These are phyloP conservation scores for Auriscalpium vulgare DNA, from an alignment of 768 basidiomycete species.

Conservation along the genomic window DNA sequence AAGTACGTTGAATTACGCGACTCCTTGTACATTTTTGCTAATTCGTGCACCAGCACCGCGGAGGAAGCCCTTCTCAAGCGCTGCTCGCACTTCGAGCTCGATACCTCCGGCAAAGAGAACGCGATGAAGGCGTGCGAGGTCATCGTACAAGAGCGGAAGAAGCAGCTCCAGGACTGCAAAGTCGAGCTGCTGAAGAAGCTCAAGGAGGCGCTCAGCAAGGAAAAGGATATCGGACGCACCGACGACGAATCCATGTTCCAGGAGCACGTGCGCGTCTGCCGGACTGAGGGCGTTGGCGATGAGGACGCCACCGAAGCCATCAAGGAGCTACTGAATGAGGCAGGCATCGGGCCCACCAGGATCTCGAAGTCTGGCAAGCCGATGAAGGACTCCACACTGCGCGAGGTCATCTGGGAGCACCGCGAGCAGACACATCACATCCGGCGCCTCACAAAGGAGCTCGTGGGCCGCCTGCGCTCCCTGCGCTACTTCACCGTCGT, in stretches of 20 bases:
- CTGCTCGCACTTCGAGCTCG: constrained; percentile 90
- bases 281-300: constrained; percentile 70
- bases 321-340: constrained; percentile 50
- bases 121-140: constrained; percentile 92
- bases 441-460: constrained; percentile 77
- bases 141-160: constrained; percentile 75
- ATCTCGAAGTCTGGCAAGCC: constrained; percentile 7
- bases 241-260: constrained; percentile 72
- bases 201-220: constrained; percentile 54
- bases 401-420: constrained; percentile 68
- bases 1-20: constrained; percentile 24
- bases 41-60: constrained; percentile 47
- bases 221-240: constrained; percentile 52
- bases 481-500: constrained; percentile 89
- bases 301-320: constrained; percentile 63
- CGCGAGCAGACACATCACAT: constrained; percentile 85
- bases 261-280: constrained; percentile 64
- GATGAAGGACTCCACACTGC: constrained; percentile 50
- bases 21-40: background rate
- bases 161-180: constrained; percentile 75
- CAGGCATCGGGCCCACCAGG: constrained; percentile 34
- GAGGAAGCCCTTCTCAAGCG: constrained; percentile 92
- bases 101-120: constrained; percentile 53
- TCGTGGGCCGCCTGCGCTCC: constrained; percentile 84
- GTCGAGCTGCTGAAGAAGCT: constrained; percentile 62